phyloP scores from a whole-genome alignment of 805 yeast genomes.

The Sugiyamaella chiloensis region DNA sequence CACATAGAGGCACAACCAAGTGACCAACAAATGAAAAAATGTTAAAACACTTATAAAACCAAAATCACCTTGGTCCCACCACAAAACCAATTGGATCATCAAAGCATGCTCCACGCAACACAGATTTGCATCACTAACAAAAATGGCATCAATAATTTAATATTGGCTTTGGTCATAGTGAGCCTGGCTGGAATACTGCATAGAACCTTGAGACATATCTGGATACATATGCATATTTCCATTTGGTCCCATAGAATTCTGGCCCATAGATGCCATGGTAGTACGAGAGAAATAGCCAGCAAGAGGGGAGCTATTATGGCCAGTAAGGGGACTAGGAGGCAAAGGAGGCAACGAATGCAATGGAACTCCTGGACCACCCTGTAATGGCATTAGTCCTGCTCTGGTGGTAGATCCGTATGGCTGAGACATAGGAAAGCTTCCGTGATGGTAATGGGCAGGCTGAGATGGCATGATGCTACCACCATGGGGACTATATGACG shows the following conservation, averaged over 20 bases:
- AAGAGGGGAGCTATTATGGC: background rate
- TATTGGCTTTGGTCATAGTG: background rate
- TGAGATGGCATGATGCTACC: background rate
- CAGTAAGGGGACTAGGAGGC: conserved; percentile 1
- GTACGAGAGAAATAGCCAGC: conserved; percentile 6
- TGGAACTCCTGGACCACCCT: background rate
- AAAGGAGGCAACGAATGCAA: conserved; percentile 5
- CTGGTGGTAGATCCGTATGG: background rate
- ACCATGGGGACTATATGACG: background rate
- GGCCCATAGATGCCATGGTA: background rate
- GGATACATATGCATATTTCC: background rate
- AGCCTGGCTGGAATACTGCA: background rate
- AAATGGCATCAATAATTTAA: background rate
- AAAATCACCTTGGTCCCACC: no score
- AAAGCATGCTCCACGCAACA: no score
- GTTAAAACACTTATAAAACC: no score
- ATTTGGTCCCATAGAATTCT: background rate
- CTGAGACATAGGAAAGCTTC: background rate
- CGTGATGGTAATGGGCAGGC: background rate
- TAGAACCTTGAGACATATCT: background rate
- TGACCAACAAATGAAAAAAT: no score
- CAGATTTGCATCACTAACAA: no score
- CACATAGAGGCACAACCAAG: no score
- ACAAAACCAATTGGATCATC: no score
- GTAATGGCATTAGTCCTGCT: conserved; percentile 5